Conservation (phyloP, 768 basidiomycete species). For the Pulveroboletus ravenelii region DNA sequence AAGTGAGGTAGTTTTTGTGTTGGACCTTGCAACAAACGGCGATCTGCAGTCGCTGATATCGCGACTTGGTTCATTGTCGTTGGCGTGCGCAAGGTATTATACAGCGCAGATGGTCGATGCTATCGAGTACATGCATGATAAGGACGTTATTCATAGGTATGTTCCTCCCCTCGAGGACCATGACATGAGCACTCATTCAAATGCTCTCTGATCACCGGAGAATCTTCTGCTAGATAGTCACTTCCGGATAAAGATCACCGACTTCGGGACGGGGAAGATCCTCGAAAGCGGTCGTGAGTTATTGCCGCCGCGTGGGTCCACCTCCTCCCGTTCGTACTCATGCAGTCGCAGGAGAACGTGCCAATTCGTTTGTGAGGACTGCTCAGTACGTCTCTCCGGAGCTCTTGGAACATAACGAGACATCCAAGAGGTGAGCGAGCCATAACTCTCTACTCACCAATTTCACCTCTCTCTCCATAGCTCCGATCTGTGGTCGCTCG, state of each 20-base stretch:
- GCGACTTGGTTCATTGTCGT: slow-evolving; percentile 80
- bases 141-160: slow-evolving; percentile 84
- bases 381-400: slow-evolving; percentile 90
- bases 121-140: slow-evolving; percentile 84
- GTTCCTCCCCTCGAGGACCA: slow-evolving; percentile 7
- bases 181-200: slow-evolving; percentile 10
- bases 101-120: slow-evolving; percentile 88
- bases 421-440: slow-evolving; percentile 63
- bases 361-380: slow-evolving; percentile 81
- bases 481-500: slow-evolving; percentile 94
- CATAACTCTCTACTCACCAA: not conserved
- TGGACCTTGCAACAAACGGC: slow-evolving; percentile 73
- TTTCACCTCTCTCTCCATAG: slow-evolving; percentile 34
- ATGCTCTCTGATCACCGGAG: slow-evolving; percentile 42
- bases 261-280: slow-evolving; percentile 91
- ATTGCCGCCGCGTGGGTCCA: not conserved
- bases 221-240: slow-evolving; percentile 84
- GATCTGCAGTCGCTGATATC: slow-evolving; percentile 71
- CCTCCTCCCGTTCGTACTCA: slow-evolving; percentile 9
- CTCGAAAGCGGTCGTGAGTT: slow-evolving; percentile 51
- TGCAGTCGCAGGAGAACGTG: slow-evolving; percentile 40
- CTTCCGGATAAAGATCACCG: slow-evolving; percentile 90
- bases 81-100: slow-evolving; percentile 75
- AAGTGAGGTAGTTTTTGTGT: slow-evolving; percentile 58
- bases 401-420: slow-evolving; percentile 67